phyloP scores from a whole-genome alignment of 495 filamentous ascomycete genomes.

The Penicillium macrosclerotiorum region DNA sequence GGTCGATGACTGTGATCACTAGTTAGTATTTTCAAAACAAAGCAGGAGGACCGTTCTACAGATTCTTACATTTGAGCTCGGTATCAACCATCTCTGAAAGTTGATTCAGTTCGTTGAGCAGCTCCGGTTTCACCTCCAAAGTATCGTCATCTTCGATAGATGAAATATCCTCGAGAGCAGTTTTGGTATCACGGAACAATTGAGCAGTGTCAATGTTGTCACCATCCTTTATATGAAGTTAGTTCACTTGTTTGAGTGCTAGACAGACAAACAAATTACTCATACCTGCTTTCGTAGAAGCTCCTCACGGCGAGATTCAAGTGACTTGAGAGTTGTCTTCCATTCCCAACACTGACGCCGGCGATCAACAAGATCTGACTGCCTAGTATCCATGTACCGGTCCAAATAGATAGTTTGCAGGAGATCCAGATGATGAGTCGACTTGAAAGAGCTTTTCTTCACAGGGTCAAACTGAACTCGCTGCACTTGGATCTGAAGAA shows the following conservation, averaged over 20 bases:
- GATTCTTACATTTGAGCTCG: slow-evolving; percentile 39
- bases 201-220: slow-evolving; percentile 32
- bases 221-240: slow-evolving; percentile 27
- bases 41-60: neutral
- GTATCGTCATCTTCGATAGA: slow-evolving; percentile 26
- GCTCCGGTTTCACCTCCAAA: slow-evolving; percentile 26
- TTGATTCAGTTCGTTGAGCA: slow-evolving; percentile 31
- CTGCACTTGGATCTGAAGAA: slow-evolving; percentile 87
- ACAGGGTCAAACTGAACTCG: slow-evolving; percentile 66
- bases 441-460: slow-evolving; percentile 66
- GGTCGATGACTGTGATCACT: slow-evolving; percentile 38
- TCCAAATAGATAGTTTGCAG: slow-evolving; percentile 81
- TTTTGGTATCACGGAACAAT: slow-evolving; percentile 30
- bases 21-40: slow-evolving; percentile 9
- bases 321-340: slow-evolving; percentile 58
- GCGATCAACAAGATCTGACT: slow-evolving; percentile 55
- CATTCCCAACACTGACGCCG: slow-evolving; percentile 71
- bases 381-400: slow-evolving; percentile 74
- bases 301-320: slow-evolving; percentile 49
- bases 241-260: slow-evolving; percentile 7
- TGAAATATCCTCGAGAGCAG: slow-evolving; percentile 31
- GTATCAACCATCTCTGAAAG: slow-evolving; percentile 30
- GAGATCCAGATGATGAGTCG: slow-evolving; percentile 72
- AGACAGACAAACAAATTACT: neutral
- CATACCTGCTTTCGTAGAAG: slow-evolving; percentile 48